Percentiles rank a stretch among this genome's conserved stretches.
phyloP scores from a whole-genome alignment of 257 asterid genomes.

The Parsonsia alboflavescens region DNA sequence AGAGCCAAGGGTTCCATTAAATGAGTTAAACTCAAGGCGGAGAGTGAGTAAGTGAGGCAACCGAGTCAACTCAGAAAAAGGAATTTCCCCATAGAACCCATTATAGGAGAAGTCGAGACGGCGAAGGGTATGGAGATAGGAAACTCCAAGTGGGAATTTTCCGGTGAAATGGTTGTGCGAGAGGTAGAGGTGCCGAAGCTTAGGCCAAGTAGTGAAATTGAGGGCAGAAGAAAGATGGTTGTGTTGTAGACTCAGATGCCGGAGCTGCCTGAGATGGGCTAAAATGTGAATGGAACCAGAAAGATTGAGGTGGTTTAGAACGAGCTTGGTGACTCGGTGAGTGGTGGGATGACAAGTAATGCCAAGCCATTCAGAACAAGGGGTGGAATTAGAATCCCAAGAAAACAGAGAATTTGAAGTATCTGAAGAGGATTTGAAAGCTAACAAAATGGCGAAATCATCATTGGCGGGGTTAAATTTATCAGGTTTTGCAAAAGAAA shows the following conservation, averaged over 20 bases:
- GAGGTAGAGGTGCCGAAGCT: slow-evolving; percentile 29
- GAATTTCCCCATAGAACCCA: slow-evolving; percentile 24
- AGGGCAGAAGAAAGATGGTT: slow-evolving; percentile 25
- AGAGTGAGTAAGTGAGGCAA: slow-evolving; percentile 32
- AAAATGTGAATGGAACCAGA: slow-evolving; percentile 26
- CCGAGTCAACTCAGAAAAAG: slow-evolving; percentile 25
- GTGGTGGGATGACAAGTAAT: slow-evolving; percentile 24
- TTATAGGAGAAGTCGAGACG: slow-evolving; percentile 35
- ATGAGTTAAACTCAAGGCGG: slow-evolving; percentile 28
- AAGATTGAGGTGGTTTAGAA: slow-evolving; percentile 21
- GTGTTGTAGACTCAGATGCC: slow-evolving; percentile 32
- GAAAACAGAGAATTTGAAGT: slow-evolving; percentile 30
- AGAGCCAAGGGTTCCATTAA: slow-evolving; percentile 20
- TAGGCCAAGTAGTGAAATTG: slow-evolving; percentile 23
- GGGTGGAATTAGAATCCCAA: slow-evolving; percentile 19
- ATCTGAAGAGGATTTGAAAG: slow-evolving; percentile 23
- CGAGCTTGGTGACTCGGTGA: slow-evolving; percentile 26
- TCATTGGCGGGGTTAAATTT: neutral
- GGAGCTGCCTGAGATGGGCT: slow-evolving; percentile 23
- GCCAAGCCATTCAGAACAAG: slow-evolving; percentile 34
- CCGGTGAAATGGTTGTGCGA: slow-evolving; percentile 32
- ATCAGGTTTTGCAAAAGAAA: neutral
- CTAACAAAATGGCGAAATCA: slow-evolving; percentile 20
- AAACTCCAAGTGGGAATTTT: slow-evolving; percentile 21
- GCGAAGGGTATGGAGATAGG: slow-evolving; percentile 18